Percentiles rank a stretch among this genome's conserved stretches.
Conservation (phyloP, 805 yeast species). For the Zygotorulaspora danielsina region DNA sequence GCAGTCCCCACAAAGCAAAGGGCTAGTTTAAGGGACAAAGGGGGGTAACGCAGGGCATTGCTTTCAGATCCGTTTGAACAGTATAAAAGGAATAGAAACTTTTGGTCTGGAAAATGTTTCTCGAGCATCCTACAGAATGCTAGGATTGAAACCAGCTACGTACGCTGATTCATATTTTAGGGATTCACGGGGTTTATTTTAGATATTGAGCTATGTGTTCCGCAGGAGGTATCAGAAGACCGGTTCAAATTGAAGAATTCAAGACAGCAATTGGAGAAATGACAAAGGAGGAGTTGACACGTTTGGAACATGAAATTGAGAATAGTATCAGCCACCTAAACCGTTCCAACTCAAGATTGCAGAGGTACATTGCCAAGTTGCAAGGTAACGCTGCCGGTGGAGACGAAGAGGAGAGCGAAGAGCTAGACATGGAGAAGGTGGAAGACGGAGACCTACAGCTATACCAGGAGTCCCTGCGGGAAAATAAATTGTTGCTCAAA, state of each 20-base stretch:
- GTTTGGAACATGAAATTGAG: conserved; percentile 34
- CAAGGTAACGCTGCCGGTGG: conserved; percentile 18
- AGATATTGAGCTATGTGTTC: conserved; percentile 29
- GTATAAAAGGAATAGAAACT: background rate
- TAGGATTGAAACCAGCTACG: too few relatives aligned
- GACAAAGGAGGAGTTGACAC: conserved; percentile 41
- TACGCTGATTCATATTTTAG: too few relatives aligned
- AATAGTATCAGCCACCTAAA: conserved; percentile 45
- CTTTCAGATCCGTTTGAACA: background rate
- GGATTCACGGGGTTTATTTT: too few relatives aligned
- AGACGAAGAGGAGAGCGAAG: conserved; percentile 28
- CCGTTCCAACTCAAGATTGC: conserved; percentile 50
- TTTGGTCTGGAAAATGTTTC: too few relatives aligned
- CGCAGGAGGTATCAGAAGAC: conserved; percentile 34
- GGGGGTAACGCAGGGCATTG: conserved; percentile 1
- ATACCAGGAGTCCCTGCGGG: conserved; percentile 52
- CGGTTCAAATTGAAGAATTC: conserved; percentile 46
- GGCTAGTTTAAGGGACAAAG: conserved; percentile 1
- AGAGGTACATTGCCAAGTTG: conserved; percentile 39
- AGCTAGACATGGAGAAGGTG: conserved; percentile 30
- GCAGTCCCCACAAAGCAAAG: too few relatives aligned
- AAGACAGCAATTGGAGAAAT: conserved; percentile 50
- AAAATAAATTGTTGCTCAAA: conserved; percentile 50
- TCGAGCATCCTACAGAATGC: too few relatives aligned
- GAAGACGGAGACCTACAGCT: conserved; percentile 46